These are phyloP conservation scores for Vigna trinervia DNA, from an alignment of 306 rosid species.

Conservation along the genomic window DNA sequence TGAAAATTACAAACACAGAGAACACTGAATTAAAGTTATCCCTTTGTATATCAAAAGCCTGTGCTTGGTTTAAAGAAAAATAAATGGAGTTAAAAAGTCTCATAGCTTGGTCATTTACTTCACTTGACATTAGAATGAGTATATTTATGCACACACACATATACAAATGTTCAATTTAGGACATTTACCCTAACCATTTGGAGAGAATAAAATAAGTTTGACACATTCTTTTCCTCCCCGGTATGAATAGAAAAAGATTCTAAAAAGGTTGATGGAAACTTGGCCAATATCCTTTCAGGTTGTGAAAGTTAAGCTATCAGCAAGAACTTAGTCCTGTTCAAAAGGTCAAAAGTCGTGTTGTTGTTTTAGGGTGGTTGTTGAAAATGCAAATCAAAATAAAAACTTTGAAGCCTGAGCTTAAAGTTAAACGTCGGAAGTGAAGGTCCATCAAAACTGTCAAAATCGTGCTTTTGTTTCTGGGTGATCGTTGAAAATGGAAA, in stretches of 20 bases:
- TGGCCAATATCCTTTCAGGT: background rate
- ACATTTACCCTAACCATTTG: background rate
- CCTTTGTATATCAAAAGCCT: background rate
- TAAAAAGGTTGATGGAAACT: slow-evolving; percentile 11
- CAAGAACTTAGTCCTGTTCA: slow-evolving; percentile 28
- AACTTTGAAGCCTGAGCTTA: background rate
- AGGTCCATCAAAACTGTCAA: background rate
- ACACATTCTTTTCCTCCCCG: background rate
- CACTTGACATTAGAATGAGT: background rate
- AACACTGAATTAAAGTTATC: background rate
- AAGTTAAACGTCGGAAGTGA: background rate
- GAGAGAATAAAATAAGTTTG: background rate
- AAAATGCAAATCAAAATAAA: background rate
- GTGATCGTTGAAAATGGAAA: slow-evolving; percentile 12
- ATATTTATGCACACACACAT: background rate
- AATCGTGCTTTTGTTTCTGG: background rate
- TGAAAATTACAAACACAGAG: background rate
- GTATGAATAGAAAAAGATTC: slow-evolving; percentile 6
- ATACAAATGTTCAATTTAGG: too few relatives aligned
- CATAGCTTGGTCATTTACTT: background rate
- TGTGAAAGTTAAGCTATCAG: background rate
- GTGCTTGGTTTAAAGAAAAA: too few relatives aligned
- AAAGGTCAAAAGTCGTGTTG: background rate
- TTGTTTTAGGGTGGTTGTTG: slow-evolving; percentile 7
- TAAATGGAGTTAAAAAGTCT: background rate